These are phyloP conservation scores for Rhizomucor pusillus DNA, from an alignment of 371 early-diverging fungal species.

Conservation along the genomic window DNA sequence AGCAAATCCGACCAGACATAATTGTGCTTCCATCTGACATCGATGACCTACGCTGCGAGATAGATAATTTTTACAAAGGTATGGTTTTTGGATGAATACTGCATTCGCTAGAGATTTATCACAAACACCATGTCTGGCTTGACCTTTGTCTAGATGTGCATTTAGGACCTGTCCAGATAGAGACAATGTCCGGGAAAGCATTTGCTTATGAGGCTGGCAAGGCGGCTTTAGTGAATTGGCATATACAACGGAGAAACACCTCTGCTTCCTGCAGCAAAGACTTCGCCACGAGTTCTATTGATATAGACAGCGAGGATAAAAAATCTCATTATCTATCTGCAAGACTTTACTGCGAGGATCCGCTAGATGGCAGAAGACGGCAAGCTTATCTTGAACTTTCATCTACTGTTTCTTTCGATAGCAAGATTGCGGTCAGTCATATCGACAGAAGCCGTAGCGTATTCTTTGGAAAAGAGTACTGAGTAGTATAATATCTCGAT, in stretches of 20 bases:
- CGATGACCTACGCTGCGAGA: constrained; percentile 13
- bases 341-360: not conserved
- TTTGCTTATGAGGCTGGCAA: not conserved
- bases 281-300: too few relatives aligned
- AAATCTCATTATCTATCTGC: not conserved
- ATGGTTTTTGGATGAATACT: too few relatives aligned
- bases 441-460: too few relatives aligned
- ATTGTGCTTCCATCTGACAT: constrained; percentile 35
- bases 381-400: constrained; percentile 53
- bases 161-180: not conserved
- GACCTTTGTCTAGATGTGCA: too few relatives aligned
- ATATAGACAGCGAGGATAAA: too few relatives aligned
- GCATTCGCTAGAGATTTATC: too few relatives aligned
- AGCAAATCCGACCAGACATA: constrained; percentile 27
- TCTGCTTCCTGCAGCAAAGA: too few relatives aligned
- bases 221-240: not conserved
- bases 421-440: constrained; percentile 27
- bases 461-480: not conserved
- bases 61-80: too few relatives aligned
- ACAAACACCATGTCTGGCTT: too few relatives aligned
- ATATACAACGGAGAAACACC: not conserved
- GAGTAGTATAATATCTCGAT: not conserved
- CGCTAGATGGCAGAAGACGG: constrained; percentile 32
- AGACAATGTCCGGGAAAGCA: not conserved
- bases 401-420: constrained; percentile 51